Conservation (phyloP, 148 eudicot species). For the Fagopyrum esculentum region DNA sequence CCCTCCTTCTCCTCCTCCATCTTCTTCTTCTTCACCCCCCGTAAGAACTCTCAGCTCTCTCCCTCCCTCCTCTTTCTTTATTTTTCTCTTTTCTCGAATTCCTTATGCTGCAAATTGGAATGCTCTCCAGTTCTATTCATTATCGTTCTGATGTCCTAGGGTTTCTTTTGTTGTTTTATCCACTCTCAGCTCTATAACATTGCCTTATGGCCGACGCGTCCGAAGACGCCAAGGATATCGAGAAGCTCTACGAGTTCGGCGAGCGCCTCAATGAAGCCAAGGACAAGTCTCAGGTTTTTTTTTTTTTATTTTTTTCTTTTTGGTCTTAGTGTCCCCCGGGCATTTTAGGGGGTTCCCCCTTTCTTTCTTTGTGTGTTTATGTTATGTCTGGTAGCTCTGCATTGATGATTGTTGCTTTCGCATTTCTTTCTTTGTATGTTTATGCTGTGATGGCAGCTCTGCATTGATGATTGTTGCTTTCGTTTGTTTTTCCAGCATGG, state of each 20-base stretch:
- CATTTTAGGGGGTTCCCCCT: not conserved
- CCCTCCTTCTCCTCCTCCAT: not conserved
- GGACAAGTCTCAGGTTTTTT: slow-evolving; percentile 82
- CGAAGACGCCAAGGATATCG: slow-evolving; percentile 61
- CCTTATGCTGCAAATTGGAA: slow-evolving; percentile 4
- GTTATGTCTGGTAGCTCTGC: not conserved
- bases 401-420: not conserved
- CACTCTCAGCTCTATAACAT: slow-evolving; percentile 13
- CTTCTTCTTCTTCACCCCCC: slow-evolving; percentile 16
- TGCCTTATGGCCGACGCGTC: slow-evolving; percentile 43
- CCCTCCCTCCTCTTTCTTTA: slow-evolving; percentile 7
- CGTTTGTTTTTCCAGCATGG: slow-evolving; percentile 31
- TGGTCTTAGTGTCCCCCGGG: slow-evolving; percentile 2
- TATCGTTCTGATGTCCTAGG: not conserved
- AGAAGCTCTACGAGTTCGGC: slow-evolving; percentile 80
- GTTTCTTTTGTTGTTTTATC: slow-evolving; percentile 1
- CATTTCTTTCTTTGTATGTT: not conserved
- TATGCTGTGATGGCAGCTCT: slow-evolving; percentile 4
- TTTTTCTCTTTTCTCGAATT: not conserved
- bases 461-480: not conserved
- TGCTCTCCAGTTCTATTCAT: slow-evolving; percentile 5
- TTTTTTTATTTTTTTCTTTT: not conserved
- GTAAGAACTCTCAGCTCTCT: slow-evolving; percentile 13
- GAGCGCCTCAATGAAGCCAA: slow-evolving; percentile 80
- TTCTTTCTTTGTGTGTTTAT: not conserved